phyloP scores from a whole-genome alignment of 805 yeast genomes.

The Spathaspora gorwiae region DNA sequence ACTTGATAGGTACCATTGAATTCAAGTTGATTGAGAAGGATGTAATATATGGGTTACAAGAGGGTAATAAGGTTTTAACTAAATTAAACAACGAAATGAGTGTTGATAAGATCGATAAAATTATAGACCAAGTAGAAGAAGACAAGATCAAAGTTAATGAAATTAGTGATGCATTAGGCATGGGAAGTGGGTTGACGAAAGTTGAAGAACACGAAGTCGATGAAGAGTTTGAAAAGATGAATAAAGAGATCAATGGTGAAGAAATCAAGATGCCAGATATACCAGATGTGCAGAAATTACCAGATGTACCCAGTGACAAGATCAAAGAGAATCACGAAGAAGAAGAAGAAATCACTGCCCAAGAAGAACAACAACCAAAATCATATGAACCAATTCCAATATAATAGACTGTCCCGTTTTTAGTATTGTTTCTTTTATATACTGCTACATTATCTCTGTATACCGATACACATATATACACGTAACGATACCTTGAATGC shows the following conservation, averaged over 20 bases:
- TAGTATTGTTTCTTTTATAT: no score
- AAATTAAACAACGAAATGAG: conserved; percentile 76
- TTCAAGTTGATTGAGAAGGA: conserved; percentile 86
- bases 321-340: conserved; percentile 11
- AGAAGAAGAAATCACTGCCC: conserved; percentile 8
- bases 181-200: conserved; percentile 35
- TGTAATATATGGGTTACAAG: conserved; percentile 71
- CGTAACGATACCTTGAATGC: not conserved
- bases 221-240: conserved; percentile 52
- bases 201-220: conserved; percentile 61
- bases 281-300: conserved; percentile 18
- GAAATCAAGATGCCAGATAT: conserved; percentile 13
- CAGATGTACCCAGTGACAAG: conserved; percentile 23
- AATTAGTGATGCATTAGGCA: conserved; percentile 50
- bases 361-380: conserved; percentile 6
- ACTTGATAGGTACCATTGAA: conserved; percentile 75
- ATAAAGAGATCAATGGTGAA: conserved; percentile 36
- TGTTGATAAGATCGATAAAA: conserved; percentile 69
- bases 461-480: no score
- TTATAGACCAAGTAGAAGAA: conserved; percentile 81
- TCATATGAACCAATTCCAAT: conserved; percentile 12
- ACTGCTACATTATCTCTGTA: no score
- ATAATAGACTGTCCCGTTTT: conserved; percentile 2
- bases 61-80: conserved; percentile 74
- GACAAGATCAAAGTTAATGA: conserved; percentile 78